Base-by-base conservation (phyloP, 129 eudicot genomes). In the Artemisia annua region DNA sequence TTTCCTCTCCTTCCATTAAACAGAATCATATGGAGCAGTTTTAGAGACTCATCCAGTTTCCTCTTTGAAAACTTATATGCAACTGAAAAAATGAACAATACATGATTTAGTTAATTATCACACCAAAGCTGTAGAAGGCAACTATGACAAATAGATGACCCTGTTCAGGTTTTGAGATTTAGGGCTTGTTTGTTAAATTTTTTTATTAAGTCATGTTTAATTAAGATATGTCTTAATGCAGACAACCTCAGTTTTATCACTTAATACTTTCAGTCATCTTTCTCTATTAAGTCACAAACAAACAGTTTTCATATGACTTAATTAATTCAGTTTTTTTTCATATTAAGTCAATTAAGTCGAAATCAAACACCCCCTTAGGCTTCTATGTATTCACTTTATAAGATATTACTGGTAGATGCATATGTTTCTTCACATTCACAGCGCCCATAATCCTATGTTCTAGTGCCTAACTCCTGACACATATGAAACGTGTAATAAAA, bases 1-100 rank as follows among this genome's bases (percentile, higher is more conserved):
- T 94, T 94, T 83, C 97, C 99, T 83, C 96, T 86, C 82, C 99
- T 86, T 79, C 91, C 96, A 73, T 35, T 35, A 7, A 80, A 94
- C 51, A 94, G 85, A 76, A 94, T 77, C 35, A 78, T 78, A 69
- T 94, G 99, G 69, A 94, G 87, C 89, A 94, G 26, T 76, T 88
- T 94, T 60, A 81, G 87, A 24, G 85, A 84, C 43, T 94, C 99
- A 14, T 94, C 99, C 58, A 32, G 8, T 85, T 90, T 94, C 89
- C 79, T 88, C 85, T 79, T 94, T 44, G 99, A 86, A 28, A 94
- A 60, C 85, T 88, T 94, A 85, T 83, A 88, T 35, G 91, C 91
- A 79, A 94, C 99, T 94, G 94, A 49, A 83, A 80, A 48, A 76
- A 30, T 30, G 35, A 46, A n/a, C 56, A 70, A 68, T 46, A 70